Evolutionary conservation across 805 yeast genomes (phyloP).

Genomic region (Isabelozyma pseudorhagii): DNA sequence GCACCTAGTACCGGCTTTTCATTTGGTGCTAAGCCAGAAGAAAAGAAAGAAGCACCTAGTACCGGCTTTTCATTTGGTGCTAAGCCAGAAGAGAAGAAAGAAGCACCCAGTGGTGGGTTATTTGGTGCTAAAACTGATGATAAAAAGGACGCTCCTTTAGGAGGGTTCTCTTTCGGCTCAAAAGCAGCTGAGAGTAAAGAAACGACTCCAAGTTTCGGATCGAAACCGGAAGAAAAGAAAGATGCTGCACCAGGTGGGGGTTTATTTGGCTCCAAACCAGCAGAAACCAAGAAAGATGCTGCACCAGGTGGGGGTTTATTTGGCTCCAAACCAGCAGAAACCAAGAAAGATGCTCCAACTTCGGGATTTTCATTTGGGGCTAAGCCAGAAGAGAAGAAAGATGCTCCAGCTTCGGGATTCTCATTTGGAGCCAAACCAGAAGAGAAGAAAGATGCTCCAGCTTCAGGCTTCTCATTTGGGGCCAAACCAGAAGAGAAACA

Average conservation of each 20-base stretch:
- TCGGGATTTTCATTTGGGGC: slow-evolving; percentile 18
- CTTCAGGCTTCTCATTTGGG: slow-evolving; percentile 10
- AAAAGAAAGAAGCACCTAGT: slow-evolving; percentile 9
- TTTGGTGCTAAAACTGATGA: slow-evolving; percentile 17
- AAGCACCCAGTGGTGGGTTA: slow-evolving; percentile 12
- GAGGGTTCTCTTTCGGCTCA: slow-evolving; percentile 14
- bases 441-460: slow-evolving; percentile 15
- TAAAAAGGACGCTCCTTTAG: slow-evolving; percentile 10
- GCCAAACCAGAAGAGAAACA: slow-evolving; percentile 12
- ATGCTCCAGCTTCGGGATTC: slow-evolving; percentile 5
- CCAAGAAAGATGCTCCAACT: slow-evolving; percentile 1
- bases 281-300: slow-evolving; percentile 2
- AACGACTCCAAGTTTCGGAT: slow-evolving; percentile 8
- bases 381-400: slow-evolving; percentile 9
- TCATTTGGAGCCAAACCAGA: slow-evolving; percentile 13
- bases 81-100: slow-evolving; percentile 10
- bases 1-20: slow-evolving; percentile 1
- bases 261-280: slow-evolving; percentile 1
- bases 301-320: slow-evolving; percentile 13
- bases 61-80: slow-evolving; percentile 13
- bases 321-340: slow-evolving; percentile 11
- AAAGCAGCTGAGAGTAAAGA: slow-evolving; percentile 9
- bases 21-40: slow-evolving; percentile 10
- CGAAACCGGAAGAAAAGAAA: slow-evolving; percentile 9
- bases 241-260: too few species aligned